A percentile compares a stretch with the other conserved stretches of the same genome.
These are phyloP conservation scores for Suillus discolor DNA, from an alignment of 768 basidiomycete genomes.

Conservation along the genomic window DNA sequence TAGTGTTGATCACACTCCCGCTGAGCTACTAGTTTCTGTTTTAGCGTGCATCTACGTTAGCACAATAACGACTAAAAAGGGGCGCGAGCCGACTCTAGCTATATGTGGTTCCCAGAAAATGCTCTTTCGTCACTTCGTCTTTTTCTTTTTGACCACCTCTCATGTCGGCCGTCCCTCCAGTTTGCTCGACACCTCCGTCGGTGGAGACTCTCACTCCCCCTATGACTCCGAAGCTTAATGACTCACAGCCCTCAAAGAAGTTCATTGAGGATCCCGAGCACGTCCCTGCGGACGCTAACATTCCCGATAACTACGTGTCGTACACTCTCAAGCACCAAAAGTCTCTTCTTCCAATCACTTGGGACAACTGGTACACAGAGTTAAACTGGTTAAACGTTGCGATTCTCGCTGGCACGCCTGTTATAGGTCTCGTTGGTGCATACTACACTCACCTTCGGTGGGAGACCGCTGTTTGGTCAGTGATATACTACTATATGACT, in stretches of 20 bases:
- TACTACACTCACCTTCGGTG: conserved; percentile 63
- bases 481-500: conserved; percentile 75
- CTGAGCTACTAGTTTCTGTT: too few relatives aligned
- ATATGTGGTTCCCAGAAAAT: neutral
- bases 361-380: conserved; percentile 59
- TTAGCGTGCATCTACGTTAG: too few relatives aligned
- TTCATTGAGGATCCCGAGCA: conserved; percentile 31
- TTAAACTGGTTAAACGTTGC: conserved; percentile 77
- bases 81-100: too few relatives aligned
- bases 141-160: conserved; percentile 27
- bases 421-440: conserved; percentile 74
- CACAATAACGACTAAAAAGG: too few relatives aligned
- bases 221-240: conserved; percentile 8
- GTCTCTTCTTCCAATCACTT: conserved; percentile 65
- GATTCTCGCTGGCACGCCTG: conserved; percentile 74
- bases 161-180: conserved; percentile 30
- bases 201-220: conserved; percentile 14
- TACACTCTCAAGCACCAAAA: conserved; percentile 72
- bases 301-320: conserved; percentile 83
- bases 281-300: conserved; percentile 53
- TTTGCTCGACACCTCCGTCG: conserved; percentile 18
- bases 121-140: conserved; percentile 11
- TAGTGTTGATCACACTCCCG: too few relatives aligned
- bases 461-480: conserved; percentile 73
- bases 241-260: neutral